These are phyloP conservation scores for Colletotrichum sp. DNA, from an alignment of 2,329 filamentous ascomycete species.

Conservation along the genomic window DNA sequence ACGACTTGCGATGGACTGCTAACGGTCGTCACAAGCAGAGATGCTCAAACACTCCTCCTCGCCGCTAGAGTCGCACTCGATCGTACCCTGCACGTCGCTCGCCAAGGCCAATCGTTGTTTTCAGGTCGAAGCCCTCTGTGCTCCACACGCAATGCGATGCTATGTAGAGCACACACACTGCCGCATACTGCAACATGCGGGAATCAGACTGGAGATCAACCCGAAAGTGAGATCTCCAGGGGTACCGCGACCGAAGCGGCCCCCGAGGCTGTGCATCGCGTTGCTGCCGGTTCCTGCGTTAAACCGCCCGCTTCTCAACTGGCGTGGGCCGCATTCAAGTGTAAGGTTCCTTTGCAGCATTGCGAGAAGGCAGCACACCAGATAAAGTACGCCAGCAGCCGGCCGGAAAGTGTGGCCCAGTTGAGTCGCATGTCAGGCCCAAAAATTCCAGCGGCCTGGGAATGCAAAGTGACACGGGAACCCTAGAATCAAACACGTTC, in stretches of 20 bases:
- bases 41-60: not conserved
- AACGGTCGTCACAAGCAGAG: not conserved
- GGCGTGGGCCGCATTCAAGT: not conserved
- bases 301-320: not conserved
- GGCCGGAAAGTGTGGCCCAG: not conserved
- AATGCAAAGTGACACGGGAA: not conserved
- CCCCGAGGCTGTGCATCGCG: constrained; percentile 1
- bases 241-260: constrained; percentile 1
- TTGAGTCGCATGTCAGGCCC: not conserved
- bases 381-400: not conserved
- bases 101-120: constrained; percentile 19
- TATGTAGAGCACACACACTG: not conserved
- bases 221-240: constrained; percentile 7
- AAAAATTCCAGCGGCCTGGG: not conserved
- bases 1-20: not conserved
- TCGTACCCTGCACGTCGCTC: not conserved
- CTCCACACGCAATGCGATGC: constrained; percentile 2
- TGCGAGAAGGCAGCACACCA: not conserved
- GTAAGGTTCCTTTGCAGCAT: not conserved
- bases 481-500: not conserved
- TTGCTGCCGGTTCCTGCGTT: not conserved
- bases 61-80: constrained; percentile 5
- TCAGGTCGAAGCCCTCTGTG: constrained; percentile 9
- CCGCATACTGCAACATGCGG: not conserved
- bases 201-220: not conserved